Evolutionary conservation across 2,329 filamentous ascomycete genomes (phyloP), one percentile per base, ranked within the genome.

Genomic region (Aspergillus niger): DNA sequence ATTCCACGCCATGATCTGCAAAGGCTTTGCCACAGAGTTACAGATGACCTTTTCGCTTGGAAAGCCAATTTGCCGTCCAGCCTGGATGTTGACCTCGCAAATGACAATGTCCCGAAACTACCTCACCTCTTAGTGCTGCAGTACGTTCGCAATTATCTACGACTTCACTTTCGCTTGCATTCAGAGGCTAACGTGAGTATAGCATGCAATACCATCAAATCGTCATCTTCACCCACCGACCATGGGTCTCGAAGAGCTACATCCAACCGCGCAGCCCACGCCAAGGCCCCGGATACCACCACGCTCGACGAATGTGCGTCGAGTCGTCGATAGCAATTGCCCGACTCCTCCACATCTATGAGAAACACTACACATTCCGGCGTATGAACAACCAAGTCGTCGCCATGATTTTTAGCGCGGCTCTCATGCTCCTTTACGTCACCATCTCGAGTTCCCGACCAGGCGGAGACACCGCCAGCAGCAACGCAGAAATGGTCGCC

Each of bases 61-160:
- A 79, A 78, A 63, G 73, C 68, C 3, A 77, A 74, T 58, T 68
- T 80, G 3, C 75, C 76, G 0, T 70, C 70, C 1, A 73, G 65
- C 5, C 70, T 80, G 8, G 67, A 77, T 38, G 68, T 80, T 48
- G 68, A 76, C 48, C 59, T 75, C 20, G 65, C 73, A 5, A 69
- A 76, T 48, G 74, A 74, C 24, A 69, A 62, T 2, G 68, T 66
- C 2, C 71, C 76, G 5, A 71, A 69, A 49, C 63, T 78, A 8
- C 77, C 77, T 10, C 77, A 79, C 59, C 69, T 79, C n/a, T 63
- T 79, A 20, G 72, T 79, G 63, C 68, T 79, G 2, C 77, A 79
- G 76, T 78, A 70, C 20, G 62, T 56, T 26, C 13, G 15, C 44
- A 13, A 8, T 3, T 13, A 11, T 10, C 43, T 6, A 28, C 15